phyloP scores from a whole-genome alignment of 352 stramenopile genomes.

The Pythium rishiriense region DNA sequence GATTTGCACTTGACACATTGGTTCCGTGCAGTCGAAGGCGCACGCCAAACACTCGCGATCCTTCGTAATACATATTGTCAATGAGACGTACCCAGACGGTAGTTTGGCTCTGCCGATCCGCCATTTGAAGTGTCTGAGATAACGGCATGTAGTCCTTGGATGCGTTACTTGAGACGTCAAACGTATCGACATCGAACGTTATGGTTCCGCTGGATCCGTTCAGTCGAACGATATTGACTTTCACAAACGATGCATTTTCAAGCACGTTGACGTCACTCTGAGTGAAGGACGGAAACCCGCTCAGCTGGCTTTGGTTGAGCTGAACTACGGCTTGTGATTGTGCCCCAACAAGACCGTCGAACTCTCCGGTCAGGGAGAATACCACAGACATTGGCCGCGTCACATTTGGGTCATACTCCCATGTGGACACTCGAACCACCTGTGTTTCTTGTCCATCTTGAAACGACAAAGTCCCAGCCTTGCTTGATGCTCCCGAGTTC shows the following conservation, averaged over 20 bases:
- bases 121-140: constrained; percentile 28
- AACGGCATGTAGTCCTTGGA: constrained; percentile 40
- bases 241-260: constrained; percentile 40
- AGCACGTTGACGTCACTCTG: constrained; percentile 23
- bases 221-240: constrained; percentile 46
- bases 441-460: constrained; percentile 44
- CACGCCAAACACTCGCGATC: constrained; percentile 40
- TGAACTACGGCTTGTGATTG: constrained; percentile 35
- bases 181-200: constrained; percentile 46
- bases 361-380: constrained; percentile 24
- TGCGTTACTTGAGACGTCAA: constrained; percentile 38
- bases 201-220: constrained; percentile 49
- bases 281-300: constrained; percentile 42
- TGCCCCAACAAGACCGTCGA: constrained; percentile 9
- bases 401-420: constrained; percentile 37
- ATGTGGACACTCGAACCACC: constrained; percentile 36
- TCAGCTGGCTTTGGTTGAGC: constrained; percentile 27
- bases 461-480: constrained; percentile 36
- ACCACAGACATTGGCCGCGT: constrained; percentile 24
- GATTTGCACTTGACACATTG: not conserved
- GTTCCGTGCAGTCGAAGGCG: constrained; percentile 25
- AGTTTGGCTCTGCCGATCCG: constrained; percentile 35
- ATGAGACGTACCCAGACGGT: constrained; percentile 47
- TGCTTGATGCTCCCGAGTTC: constrained; percentile 12
- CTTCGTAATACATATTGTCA: constrained; percentile 44